Percentiles rank a stretch among this genome's conserved stretches.
These are phyloP conservation scores for Alternaria sp. DNA, from an alignment of 2,329 filamentous ascomycete species.

Conservation along the genomic window DNA sequence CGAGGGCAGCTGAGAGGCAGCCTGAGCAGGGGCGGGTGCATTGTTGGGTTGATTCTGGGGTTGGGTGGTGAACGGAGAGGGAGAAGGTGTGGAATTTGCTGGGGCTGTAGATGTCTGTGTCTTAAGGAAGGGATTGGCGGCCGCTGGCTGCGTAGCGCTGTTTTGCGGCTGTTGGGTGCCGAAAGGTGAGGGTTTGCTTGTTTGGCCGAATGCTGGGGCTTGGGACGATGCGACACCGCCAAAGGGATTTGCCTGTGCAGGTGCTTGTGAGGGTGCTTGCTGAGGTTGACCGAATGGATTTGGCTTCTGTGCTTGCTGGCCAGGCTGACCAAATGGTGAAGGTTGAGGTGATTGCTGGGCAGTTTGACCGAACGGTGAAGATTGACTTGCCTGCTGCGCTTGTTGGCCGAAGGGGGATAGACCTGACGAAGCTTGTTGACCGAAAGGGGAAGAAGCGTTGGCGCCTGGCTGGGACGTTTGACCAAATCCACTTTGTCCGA, in stretches of 20 bases:
- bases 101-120: conserved; percentile 23
- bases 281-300: conserved; percentile 18
- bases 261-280: conserved; percentile 11
- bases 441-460: conserved; percentile 42
- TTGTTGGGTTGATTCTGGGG: conserved; percentile 66
- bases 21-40: not conserved
- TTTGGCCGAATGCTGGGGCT: conserved; percentile 43
- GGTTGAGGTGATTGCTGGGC: conserved; percentile 24
- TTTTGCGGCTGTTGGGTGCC: conserved; percentile 21
- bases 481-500: conserved; percentile 53
- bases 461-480: conserved; percentile 54
- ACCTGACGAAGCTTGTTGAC: conserved; percentile 29
- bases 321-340: conserved; percentile 33
- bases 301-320: conserved; percentile 29
- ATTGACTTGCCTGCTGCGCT: conserved; percentile 25
- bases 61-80: conserved; percentile 30
- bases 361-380: conserved; percentile 24
- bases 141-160: conserved; percentile 12
- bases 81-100: conserved; percentile 15
- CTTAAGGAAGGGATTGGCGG: conserved; percentile 38
- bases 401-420: conserved; percentile 39
- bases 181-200: conserved; percentile 46
- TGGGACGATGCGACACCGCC: conserved; percentile 24
- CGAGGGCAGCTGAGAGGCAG: conserved; percentile 53
- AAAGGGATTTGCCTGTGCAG: conserved; percentile 31